A percentile compares a stretch with the other conserved stretches of the same genome.
These are phyloP conservation scores for Aspergillus puulaauensis DNA, from an alignment of 2,329 filamentous ascomycete species.

Conservation along the genomic window DNA sequence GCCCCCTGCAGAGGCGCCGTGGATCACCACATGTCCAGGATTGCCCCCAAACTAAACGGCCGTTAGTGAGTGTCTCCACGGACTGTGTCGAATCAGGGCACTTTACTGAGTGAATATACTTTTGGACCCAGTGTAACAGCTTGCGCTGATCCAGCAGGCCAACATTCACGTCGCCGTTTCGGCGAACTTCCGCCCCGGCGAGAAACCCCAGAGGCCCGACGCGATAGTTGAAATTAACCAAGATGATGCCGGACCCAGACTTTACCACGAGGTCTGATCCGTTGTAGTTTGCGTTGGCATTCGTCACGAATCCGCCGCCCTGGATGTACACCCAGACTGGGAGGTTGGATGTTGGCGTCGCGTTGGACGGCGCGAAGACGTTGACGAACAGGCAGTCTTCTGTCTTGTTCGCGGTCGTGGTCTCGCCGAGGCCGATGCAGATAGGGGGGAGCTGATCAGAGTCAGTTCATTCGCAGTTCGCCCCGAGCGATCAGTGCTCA, in stretches of 20 bases:
- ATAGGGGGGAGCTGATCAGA: no score
- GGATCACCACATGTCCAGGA: slow-evolving; percentile 58
- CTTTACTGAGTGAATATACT: slow-evolving; percentile 49
- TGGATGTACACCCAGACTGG: slow-evolving; percentile 63
- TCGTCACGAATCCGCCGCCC: slow-evolving; percentile 59
- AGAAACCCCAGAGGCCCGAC: slow-evolving; percentile 65
- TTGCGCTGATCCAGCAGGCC: slow-evolving; percentile 65
- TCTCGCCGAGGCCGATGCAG: no score
- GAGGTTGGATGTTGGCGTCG: slow-evolving; percentile 44
- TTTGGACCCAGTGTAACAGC: slow-evolving; percentile 61
- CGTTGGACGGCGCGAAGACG: no score
- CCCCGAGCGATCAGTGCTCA: no score
- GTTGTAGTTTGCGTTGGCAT: slow-evolving; percentile 54
- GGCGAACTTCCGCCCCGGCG: slow-evolving; percentile 55
- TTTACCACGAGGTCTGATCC: slow-evolving; percentile 58
- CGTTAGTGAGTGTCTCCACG: not conserved
- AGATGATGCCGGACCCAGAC: no score
- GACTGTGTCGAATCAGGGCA: not conserved
- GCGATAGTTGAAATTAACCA: slow-evolving; percentile 49
- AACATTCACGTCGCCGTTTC: slow-evolving; percentile 60
- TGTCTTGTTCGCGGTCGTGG: no score
- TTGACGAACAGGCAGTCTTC: no score
- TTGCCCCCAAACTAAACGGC: slow-evolving; percentile 56
- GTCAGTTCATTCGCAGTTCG: no score
- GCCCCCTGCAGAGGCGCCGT: slow-evolving; percentile 62